Conservation (phyloP, 192 early-diverging fungal genomes). For the Backusella westeae region DNA sequence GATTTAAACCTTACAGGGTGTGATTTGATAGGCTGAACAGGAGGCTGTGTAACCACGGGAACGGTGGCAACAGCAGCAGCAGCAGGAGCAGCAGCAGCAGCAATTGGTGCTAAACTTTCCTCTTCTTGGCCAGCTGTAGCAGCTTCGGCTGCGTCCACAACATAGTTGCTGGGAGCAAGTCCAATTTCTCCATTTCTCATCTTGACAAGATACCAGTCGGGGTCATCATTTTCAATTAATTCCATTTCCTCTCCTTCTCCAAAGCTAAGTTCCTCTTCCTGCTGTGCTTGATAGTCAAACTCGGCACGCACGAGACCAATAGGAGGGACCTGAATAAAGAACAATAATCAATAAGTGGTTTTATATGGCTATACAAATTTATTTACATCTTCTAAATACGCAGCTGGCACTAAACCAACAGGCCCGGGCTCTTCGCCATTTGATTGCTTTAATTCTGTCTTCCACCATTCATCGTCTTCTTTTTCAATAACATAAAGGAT, state of each 20-base stretch:
- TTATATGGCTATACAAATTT: background rate
- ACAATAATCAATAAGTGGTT: background rate
- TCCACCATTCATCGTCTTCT: constrained; percentile 92
- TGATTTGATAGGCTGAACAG: constrained; percentile 6
- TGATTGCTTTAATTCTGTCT: constrained; percentile 69
- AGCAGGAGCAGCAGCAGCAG: background rate
- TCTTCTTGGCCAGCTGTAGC: background rate
- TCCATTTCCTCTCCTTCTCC: constrained; percentile 69
- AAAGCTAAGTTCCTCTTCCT: constrained; percentile 83
- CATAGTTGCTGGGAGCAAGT: constrained; percentile 86
- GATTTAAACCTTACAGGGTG: constrained; percentile 1
- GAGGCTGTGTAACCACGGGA: background rate
- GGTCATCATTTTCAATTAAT: constrained; percentile 82
- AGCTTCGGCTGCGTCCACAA: constrained; percentile 46
- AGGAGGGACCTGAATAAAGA: constrained; percentile 48
- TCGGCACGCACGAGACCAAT: constrained; percentile 60
- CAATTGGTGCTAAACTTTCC: background rate
- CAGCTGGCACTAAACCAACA: constrained; percentile 85
- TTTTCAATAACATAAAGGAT: constrained; percentile 84
- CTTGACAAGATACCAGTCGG: constrained; percentile 91
- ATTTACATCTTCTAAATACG: constrained; percentile 75
- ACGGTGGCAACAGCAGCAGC: background rate
- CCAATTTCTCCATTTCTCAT: constrained; percentile 65
- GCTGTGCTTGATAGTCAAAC: constrained; percentile 84
- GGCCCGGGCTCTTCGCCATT: constrained; percentile 42